phyloP scores from a whole-genome alignment of 2,329 filamentous ascomycete genomes.

The Talaromyces rugulosus region DNA sequence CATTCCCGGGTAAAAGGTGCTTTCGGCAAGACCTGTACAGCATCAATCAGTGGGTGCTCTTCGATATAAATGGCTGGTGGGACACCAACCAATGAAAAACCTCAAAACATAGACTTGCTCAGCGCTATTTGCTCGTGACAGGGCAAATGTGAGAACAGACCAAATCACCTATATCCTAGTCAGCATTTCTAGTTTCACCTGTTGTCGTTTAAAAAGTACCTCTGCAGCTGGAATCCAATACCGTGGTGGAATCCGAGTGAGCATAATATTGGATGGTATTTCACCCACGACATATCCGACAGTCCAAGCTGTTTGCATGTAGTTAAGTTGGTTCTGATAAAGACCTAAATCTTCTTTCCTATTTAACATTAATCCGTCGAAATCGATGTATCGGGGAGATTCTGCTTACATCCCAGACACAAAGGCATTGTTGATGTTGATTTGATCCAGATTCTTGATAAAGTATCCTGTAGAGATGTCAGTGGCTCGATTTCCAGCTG shows the following conservation, averaged over 20 bases:
- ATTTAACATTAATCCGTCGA: not conserved
- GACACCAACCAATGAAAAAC: slow-evolving; percentile 44
- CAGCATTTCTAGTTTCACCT: not conserved
- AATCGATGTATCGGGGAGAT: not conserved
- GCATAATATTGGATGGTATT: slow-evolving; percentile 49
- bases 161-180: slow-evolving; percentile 35
- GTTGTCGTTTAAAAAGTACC: slow-evolving; percentile 31
- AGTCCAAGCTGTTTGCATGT: slow-evolving; percentile 55
- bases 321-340: slow-evolving; percentile 53
- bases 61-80: not conserved
- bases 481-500: too few relatives aligned
- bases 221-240: slow-evolving; percentile 49
- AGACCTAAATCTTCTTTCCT: slow-evolving; percentile 52
- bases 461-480: slow-evolving; percentile 39
- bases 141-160: slow-evolving; percentile 46
- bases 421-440: slow-evolving; percentile 46
- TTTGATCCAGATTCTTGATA: slow-evolving; percentile 47
- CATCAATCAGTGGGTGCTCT: not conserved
- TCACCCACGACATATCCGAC: slow-evolving; percentile 57
- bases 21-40: slow-evolving; percentile 18
- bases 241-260: slow-evolving; percentile 46
- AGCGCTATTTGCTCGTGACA: slow-evolving; percentile 38
- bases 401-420: slow-evolving; percentile 42
- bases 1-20: slow-evolving; percentile 51
- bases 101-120: slow-evolving; percentile 45